These are phyloP conservation scores for Phaeomoniella chlamydospora DNA, from an alignment of 2,329 filamentous ascomycete genomes.

Conservation along the genomic window DNA sequence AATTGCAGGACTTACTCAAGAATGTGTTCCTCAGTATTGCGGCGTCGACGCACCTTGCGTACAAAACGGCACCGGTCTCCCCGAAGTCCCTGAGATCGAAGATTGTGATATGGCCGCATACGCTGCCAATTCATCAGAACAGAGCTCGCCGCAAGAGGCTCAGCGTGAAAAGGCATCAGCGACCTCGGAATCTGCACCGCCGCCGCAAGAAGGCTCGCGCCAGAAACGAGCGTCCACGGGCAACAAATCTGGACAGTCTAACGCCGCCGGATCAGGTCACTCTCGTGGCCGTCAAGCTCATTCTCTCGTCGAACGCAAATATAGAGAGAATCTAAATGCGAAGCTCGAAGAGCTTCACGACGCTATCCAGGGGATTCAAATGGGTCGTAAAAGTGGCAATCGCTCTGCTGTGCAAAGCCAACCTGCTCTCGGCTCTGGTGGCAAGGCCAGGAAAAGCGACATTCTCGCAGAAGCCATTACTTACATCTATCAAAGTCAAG, in stretches of 20 bases:
- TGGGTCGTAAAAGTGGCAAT: slow-evolving; percentile 7
- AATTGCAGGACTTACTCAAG: slow-evolving; percentile 9
- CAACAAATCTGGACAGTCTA: background rate
- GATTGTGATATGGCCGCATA: slow-evolving; percentile 6
- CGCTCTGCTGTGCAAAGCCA: background rate
- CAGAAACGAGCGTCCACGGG: background rate
- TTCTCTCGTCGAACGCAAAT: slow-evolving; percentile 12
- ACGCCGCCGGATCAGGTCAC: background rate
- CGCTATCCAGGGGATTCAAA: slow-evolving; percentile 10
- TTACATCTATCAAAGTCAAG: slow-evolving; percentile 11
- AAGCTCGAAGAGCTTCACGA: slow-evolving; percentile 12
- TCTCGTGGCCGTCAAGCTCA: slow-evolving; percentile 8
- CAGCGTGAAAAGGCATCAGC: background rate
- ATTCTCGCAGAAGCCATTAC: slow-evolving; percentile 12
- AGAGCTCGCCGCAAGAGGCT: background rate
- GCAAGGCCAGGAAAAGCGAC: slow-evolving; percentile 11
- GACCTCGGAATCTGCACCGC: too few relatives aligned
- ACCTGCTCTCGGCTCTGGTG: background rate
- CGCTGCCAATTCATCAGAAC: background rate
- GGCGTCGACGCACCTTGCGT: slow-evolving; percentile 12
- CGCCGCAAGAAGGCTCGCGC: background rate
- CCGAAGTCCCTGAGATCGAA: slow-evolving; percentile 10
- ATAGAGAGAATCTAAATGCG: slow-evolving; percentile 13
- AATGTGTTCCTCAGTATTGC: slow-evolving; percentile 9
- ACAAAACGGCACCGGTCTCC: slow-evolving; percentile 7